Conservation (phyloP, 2,329 filamentous ascomycete species). For the Fusarium sp. region DNA sequence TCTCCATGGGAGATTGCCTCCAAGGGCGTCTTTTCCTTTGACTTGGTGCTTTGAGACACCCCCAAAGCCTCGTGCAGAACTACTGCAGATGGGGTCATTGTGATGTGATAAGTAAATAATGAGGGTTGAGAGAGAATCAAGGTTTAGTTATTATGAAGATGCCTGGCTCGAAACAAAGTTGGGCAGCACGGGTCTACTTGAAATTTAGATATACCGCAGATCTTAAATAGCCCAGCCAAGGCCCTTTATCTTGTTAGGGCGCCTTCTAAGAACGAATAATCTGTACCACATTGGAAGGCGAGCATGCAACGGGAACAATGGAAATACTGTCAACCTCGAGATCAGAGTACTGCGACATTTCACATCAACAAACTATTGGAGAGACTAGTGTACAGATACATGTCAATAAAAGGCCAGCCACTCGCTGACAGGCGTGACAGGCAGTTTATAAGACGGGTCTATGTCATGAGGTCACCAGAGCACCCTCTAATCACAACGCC, state of each 20-base stretch:
- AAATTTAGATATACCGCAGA: neutral
- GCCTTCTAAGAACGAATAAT: neutral
- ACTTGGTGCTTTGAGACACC: neutral
- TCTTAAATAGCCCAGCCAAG: neutral
- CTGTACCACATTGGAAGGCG: too few species aligned
- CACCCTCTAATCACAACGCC: neutral
- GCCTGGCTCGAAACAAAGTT: neutral
- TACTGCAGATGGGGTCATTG: neutral
- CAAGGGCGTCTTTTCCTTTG: neutral
- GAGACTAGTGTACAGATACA: too few species aligned
- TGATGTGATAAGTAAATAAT: neutral
- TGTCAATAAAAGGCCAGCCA: too few species aligned
- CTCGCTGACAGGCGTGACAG: too few species aligned
- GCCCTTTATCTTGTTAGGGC: neutral
- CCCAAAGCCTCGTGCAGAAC: neutral
- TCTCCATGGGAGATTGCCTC: neutral
- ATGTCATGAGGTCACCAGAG: neutral
- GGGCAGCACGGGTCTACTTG: neutral
- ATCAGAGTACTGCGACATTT: too few species aligned
- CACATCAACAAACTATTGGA: too few species aligned
- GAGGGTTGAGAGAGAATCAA: too few species aligned
- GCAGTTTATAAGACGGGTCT: neutral
- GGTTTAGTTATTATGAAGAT: neutral
- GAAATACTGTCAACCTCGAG: too few species aligned
- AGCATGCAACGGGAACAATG: too few species aligned